These are phyloP conservation scores for Penicillium janthinellum DNA, from an alignment of 2,329 filamentous ascomycete species.

Conservation along the genomic window DNA sequence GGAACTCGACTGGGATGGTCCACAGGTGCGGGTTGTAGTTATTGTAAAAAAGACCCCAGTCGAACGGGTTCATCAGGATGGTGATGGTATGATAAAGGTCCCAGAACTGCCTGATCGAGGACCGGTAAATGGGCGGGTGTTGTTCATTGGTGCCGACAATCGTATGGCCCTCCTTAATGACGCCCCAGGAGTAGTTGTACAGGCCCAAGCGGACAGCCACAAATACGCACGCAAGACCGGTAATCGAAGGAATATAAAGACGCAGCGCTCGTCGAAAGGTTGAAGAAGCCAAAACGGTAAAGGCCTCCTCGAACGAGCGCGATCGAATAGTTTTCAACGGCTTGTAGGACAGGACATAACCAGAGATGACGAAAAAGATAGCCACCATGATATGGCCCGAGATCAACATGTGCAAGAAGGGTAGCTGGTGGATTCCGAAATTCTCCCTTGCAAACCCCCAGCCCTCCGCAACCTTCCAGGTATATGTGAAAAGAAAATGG, in stretches of 20 bases:
- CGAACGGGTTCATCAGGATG: constrained; percentile 41
- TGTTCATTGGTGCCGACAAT: constrained; percentile 47
- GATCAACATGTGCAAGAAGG: constrained; percentile 46
- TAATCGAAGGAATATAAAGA: constrained; percentile 46
- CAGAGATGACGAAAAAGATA: constrained; percentile 53
- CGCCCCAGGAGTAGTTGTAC: constrained; percentile 41
- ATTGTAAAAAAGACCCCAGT: constrained; percentile 45
- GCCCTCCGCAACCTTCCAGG: constrained; percentile 43
- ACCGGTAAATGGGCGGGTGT: constrained; percentile 42
- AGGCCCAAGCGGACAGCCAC: constrained; percentile 47
- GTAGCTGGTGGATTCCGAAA: constrained; percentile 44
- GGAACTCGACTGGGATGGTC: constrained; percentile 51
- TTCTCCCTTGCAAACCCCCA: constrained; percentile 46
- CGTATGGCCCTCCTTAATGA: constrained; percentile 40
- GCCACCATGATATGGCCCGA: constrained; percentile 52
- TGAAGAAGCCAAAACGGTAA: constrained; percentile 44
- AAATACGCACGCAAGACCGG: constrained; percentile 45
- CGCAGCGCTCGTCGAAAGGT: constrained; percentile 49
- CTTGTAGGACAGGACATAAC: constrained; percentile 51
- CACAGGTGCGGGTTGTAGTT: constrained; percentile 51
- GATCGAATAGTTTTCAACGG: constrained; percentile 43
- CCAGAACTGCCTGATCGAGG: constrained; percentile 39
- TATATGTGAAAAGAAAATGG: constrained; percentile 49
- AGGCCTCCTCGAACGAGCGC: constrained; percentile 42
- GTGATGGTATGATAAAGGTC: constrained; percentile 40